A percentile compares a stretch with the other conserved stretches of the same genome.
Evolutionary conservation across 2,329 filamentous ascomycete genomes (phyloP).

Genomic region (Chrysoporthe cubensis): DNA sequence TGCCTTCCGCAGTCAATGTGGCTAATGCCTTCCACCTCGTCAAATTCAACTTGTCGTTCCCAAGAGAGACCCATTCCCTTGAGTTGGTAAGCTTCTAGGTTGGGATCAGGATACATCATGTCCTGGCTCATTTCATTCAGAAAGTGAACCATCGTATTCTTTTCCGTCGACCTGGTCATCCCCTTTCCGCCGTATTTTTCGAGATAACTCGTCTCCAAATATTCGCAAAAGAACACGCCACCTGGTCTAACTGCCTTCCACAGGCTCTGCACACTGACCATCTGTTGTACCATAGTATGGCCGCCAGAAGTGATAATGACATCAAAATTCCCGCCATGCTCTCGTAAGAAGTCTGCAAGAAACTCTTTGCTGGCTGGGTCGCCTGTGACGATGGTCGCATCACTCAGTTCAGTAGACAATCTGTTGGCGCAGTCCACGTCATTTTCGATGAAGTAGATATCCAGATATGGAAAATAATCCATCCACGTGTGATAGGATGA

Average conservation of each 20-base stretch:
- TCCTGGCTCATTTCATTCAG: constrained; percentile 5
- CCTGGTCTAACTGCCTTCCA: constrained; percentile 42
- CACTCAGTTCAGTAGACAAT: constrained; percentile 40
- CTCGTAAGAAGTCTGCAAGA: constrained; percentile 40
- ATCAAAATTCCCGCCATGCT: constrained; percentile 43
- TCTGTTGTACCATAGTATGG: constrained; percentile 45
- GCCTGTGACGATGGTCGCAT: constrained; percentile 44
- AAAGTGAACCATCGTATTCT: constrained; percentile 3
- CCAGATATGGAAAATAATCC: constrained; percentile 43
- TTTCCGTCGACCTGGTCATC: not conserved
- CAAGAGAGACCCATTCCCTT: constrained; percentile 3
- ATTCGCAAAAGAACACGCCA: constrained; percentile 11
- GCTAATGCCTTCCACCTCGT: constrained; percentile 10
- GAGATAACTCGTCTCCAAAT: constrained; percentile 12
- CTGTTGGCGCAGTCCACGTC: constrained; percentile 42
- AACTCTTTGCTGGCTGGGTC: constrained; percentile 44
- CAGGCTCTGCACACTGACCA: constrained; percentile 39
- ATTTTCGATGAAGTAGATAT: constrained; percentile 48
- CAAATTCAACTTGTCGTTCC: not conserved
- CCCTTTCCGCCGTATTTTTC: constrained; percentile 3
- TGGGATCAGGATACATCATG: constrained; percentile 11
- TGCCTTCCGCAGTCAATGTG: constrained; percentile 14
- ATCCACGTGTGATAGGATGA: constrained; percentile 46
- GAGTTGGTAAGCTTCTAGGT: constrained; percentile 1
- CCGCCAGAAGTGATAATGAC: constrained; percentile 47